Evolutionary conservation across 495 filamentous ascomycete species (phyloP).

Genomic region (Aspergillus nanangensis): DNA sequence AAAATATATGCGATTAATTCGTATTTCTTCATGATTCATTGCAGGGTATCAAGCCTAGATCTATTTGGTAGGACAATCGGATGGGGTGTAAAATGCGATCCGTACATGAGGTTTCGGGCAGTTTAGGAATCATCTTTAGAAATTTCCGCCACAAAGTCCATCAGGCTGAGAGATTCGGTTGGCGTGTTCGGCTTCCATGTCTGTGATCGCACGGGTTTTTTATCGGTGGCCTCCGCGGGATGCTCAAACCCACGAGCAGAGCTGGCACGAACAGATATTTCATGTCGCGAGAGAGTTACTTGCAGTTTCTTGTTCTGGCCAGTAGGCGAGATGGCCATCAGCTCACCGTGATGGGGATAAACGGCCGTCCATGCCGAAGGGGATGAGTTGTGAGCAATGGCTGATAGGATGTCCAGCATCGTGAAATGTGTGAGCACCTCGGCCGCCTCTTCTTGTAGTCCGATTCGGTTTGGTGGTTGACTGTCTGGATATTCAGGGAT

Average conservation of each 20-base stretch:
- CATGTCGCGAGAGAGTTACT: constrained; percentile 27
- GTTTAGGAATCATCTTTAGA: constrained; percentile 19
- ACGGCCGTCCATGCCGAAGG: constrained; percentile 26
- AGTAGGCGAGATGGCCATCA: constrained; percentile 19
- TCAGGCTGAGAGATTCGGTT: constrained; percentile 15
- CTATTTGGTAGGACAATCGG: not conserved
- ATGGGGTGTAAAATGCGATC: too few species aligned
- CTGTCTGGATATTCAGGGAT: constrained; percentile 28
- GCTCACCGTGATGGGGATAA: constrained; percentile 41
- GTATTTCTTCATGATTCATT: not conserved
- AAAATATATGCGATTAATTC: not conserved
- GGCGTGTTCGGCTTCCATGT: constrained; percentile 22
- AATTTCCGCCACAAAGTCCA: constrained; percentile 30
- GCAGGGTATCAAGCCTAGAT: not conserved
- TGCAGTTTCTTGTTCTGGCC: constrained; percentile 33
- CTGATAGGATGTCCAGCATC: constrained; percentile 33
- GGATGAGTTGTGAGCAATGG: constrained; percentile 18
- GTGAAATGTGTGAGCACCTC: constrained; percentile 32
- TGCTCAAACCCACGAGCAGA: constrained; percentile 8
- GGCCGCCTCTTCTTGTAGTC: constrained; percentile 33
- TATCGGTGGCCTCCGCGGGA: not conserved
- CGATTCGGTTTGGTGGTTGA: constrained; percentile 33
- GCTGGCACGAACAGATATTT: constrained; percentile 24
- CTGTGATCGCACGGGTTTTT: constrained; percentile 4
- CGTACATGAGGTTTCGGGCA: too few species aligned